These are phyloP conservation scores for Vitis hybrid DNA, from an alignment of 177 flowering plant genomes.

Conservation along the genomic window DNA sequence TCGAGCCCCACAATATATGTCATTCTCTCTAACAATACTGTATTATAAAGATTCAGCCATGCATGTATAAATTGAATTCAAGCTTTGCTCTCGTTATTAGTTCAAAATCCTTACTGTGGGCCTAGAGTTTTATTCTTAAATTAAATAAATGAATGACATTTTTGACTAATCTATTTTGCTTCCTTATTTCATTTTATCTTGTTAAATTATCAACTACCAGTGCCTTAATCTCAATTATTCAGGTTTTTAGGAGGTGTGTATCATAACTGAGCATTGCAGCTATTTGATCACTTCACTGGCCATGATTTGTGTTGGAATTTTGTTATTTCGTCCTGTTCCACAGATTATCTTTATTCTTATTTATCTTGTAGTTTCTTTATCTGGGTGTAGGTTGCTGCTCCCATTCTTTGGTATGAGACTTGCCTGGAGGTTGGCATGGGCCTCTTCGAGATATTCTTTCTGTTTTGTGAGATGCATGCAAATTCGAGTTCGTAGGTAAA, in stretches of 20 bases:
- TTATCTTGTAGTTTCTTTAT: slow-evolving; percentile 9
- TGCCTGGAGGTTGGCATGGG: slow-evolving; percentile 47
- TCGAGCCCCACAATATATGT: no score
- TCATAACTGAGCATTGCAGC: no score
- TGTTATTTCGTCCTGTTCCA: background rate
- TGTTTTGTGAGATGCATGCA: slow-evolving; percentile 36
- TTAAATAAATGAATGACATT: background rate
- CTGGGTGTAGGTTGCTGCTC: slow-evolving; percentile 56
- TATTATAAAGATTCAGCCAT: background rate
- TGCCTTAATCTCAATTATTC: background rate
- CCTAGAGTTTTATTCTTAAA: background rate
- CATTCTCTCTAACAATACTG: no score
- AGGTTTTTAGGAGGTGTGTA: background rate
- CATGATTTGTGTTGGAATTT: background rate
- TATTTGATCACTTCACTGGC: no score
- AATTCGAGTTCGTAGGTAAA: slow-evolving; percentile 48
- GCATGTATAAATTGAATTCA: background rate
- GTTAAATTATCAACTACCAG: no score
- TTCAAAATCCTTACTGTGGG: background rate
- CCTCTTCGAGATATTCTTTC: slow-evolving; percentile 37
- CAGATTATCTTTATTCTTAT: background rate
- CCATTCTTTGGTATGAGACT: slow-evolving; percentile 53
- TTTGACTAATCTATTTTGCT: background rate
- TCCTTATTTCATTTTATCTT: background rate
- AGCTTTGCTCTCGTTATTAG: background rate